Evolutionary conservation across 495 filamentous ascomycete species (phyloP).

Genomic region (Penicillium riverlandense): DNA sequence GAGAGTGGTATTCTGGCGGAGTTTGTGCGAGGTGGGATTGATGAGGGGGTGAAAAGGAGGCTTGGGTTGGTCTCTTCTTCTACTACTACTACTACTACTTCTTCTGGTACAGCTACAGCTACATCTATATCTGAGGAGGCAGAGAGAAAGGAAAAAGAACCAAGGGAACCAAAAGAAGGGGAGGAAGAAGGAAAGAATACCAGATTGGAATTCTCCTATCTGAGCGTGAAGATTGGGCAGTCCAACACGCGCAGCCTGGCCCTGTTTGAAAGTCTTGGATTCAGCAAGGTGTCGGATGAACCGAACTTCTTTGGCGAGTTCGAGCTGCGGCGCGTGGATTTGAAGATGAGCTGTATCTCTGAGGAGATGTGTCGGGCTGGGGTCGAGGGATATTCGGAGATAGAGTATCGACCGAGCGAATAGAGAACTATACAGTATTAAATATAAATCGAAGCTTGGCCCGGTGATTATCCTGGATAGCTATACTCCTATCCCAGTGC

Average conservation of each 20-base stretch:
- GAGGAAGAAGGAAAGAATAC: neutral
- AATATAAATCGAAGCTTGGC: slow-evolving; percentile 48
- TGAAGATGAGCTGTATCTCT: slow-evolving; percentile 18
- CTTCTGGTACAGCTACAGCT: neutral
- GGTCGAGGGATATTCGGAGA: slow-evolving; percentile 32
- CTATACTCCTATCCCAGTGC: too few species aligned
- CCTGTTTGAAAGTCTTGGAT: slow-evolving; percentile 54
- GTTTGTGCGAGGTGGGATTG: slow-evolving; percentile 33
- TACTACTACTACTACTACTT: neutral
- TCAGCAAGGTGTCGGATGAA: slow-evolving; percentile 37
- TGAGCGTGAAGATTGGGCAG: slow-evolving; percentile 56
- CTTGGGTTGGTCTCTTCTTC: slow-evolving; percentile 8
- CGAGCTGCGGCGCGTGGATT: slow-evolving; percentile 41
- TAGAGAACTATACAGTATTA: slow-evolving; percentile 35
- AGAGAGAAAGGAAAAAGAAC: too few species aligned
- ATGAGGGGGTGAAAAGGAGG: slow-evolving; percentile 9
- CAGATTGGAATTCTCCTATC: slow-evolving; percentile 18
- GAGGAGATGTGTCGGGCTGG: slow-evolving; percentile 19
- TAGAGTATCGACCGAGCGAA: slow-evolving; percentile 26
- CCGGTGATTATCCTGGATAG: too few species aligned
- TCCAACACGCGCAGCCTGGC: slow-evolving; percentile 48
- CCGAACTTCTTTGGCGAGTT: slow-evolving; percentile 64
- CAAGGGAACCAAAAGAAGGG: neutral
- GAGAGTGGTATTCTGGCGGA: slow-evolving; percentile 49
- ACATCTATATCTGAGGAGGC: too few species aligned